phyloP scores from a whole-genome alignment of 805 yeast genomes.

The Priceomyces haplophilus region DNA sequence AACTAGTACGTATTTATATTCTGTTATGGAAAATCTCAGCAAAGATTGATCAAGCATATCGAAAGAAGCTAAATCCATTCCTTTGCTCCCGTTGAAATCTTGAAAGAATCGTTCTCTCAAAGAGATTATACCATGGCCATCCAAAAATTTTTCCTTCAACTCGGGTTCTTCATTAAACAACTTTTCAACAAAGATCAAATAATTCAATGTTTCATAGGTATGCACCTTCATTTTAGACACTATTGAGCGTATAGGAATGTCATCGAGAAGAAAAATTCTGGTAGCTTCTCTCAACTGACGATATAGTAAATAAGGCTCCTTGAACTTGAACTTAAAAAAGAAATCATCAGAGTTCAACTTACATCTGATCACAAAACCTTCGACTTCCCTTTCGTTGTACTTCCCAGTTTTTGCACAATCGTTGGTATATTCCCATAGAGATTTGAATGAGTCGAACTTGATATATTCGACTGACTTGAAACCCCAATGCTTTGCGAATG shows the following conservation, averaged over 20 bases:
- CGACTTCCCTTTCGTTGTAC: constrained; percentile 70
- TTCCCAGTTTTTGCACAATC: constrained; percentile 63
- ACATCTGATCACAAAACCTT: constrained; percentile 90
- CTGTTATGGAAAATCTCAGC: constrained; percentile 14
- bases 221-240: constrained; percentile 49
- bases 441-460: constrained; percentile 32
- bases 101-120: constrained; percentile 65
- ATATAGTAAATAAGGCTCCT: constrained; percentile 90
- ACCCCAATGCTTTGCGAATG: constrained; percentile 67
- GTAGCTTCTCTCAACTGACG: constrained; percentile 90
- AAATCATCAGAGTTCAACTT: constrained; percentile 43
- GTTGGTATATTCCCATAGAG: constrained; percentile 51
- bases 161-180: constrained; percentile 49
- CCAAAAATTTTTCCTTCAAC: constrained; percentile 42
- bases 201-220: constrained; percentile 58
- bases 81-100: constrained; percentile 47
- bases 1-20: constrained; percentile 59
- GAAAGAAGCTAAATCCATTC: constrained; percentile 53
- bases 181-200: constrained; percentile 63
- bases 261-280: constrained; percentile 47
- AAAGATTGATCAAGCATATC: constrained; percentile 35
- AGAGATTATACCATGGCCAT: constrained; percentile 71
- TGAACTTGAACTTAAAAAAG: constrained; percentile 91
- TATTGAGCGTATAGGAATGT: constrained; percentile 20
- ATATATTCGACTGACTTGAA: constrained; percentile 58